phyloP scores from a whole-genome alignment of 2,329 filamentous ascomycete species.

The Diaporthe australafricana region DNA sequence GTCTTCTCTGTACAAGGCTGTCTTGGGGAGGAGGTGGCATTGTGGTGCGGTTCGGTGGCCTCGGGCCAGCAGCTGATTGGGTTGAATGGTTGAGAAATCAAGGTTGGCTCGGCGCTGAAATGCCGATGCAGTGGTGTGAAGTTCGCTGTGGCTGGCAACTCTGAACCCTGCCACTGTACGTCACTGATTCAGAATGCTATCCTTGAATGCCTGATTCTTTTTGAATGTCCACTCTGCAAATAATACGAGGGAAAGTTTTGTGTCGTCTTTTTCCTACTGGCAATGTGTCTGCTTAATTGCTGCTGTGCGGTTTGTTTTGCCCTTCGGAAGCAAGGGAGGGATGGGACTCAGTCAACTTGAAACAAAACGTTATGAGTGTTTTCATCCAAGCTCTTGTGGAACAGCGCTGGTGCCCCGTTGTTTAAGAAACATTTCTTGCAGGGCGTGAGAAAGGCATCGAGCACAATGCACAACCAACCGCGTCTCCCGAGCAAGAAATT shows the following conservation, averaged over 20 bases:
- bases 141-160: neutral
- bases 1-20: too few species aligned
- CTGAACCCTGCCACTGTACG: conserved; percentile 13
- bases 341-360: neutral
- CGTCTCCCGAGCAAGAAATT: neutral
- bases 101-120: neutral
- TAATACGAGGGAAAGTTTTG: neutral
- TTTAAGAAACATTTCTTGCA: neutral
- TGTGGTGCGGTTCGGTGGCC: neutral
- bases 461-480: neutral
- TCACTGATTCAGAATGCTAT: conserved; percentile 12
- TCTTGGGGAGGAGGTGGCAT: too few species aligned
- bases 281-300: neutral
- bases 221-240: neutral
- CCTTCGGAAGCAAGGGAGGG: neutral
- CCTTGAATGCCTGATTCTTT: neutral
- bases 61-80: neutral
- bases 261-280: neutral
- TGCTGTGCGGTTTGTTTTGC: too few species aligned
- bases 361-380: neutral
- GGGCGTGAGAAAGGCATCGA: neutral
- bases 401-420: neutral
- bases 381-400: neutral
- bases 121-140: neutral
- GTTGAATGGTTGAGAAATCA: neutral